Conservation (phyloP, 768 basidiomycete species). For the Mycena haematopus region DNA sequence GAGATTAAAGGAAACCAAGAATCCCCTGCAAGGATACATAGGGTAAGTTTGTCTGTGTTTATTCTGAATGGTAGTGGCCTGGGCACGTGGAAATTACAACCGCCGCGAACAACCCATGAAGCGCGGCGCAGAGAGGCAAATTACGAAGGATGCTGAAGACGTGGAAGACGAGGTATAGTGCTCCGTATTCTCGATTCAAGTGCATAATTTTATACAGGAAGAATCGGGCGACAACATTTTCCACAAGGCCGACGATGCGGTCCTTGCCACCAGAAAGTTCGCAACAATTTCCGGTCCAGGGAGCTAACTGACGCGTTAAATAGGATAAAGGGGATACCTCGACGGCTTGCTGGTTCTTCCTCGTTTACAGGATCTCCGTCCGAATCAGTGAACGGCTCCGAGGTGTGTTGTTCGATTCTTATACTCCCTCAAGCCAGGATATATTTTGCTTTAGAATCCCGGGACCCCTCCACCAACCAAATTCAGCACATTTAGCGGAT, state of each 20-base stretch:
- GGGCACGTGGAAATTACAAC: not conserved
- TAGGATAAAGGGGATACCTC: conserved; percentile 74
- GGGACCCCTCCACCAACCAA: conserved; percentile 45
- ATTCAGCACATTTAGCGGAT: conserved; percentile 60
- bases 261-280: conserved; percentile 63
- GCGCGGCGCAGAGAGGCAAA: conserved; percentile 74
- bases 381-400: conserved; percentile 24
- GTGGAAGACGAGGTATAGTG: conserved; percentile 46
- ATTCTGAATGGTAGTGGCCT: not conserved
- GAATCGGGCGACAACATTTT: conserved; percentile 51
- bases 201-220: conserved; percentile 43
- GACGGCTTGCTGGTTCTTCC: conserved; percentile 37
- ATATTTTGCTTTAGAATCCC: conserved; percentile 24
- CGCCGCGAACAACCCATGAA: conserved; percentile 54
- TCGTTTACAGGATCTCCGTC: conserved; percentile 24
- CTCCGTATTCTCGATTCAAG: not conserved
- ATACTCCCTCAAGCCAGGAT: not conserved
- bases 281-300: conserved; percentile 32
- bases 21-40: too few relatives aligned
- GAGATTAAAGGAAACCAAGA: too few relatives aligned
- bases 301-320: conserved; percentile 22
- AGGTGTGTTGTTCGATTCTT: conserved; percentile 35
- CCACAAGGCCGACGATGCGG: conserved; percentile 63
- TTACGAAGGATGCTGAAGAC: conserved; percentile 62
- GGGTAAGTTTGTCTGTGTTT: not conserved